Conservation (phyloP, 768 basidiomycete species). For the Phaffia tasmanica region DNA sequence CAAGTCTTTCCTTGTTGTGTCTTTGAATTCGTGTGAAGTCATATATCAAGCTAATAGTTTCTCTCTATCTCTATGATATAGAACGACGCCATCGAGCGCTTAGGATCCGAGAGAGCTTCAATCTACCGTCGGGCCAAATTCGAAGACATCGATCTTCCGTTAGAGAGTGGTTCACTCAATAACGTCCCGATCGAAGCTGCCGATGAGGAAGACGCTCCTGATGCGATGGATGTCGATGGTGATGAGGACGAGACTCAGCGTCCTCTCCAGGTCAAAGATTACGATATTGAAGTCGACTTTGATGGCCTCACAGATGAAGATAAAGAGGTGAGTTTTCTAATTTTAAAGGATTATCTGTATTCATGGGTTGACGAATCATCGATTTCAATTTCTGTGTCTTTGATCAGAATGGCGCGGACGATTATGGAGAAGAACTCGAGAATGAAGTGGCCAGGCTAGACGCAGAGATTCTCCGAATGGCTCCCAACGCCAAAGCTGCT, state of each 20-base stretch:
- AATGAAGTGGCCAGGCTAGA: constrained; percentile 57
- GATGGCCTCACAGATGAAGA: constrained; percentile 61
- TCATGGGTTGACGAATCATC: not conserved
- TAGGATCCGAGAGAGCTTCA: constrained; percentile 69
- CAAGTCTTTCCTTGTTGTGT: constrained; percentile 35
- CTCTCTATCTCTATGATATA: constrained; percentile 29
- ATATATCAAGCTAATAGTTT: not conserved
- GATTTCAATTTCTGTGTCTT: constrained; percentile 5
- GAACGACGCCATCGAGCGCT: constrained; percentile 86
- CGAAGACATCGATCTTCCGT: constrained; percentile 77
- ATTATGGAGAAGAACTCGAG: constrained; percentile 61
- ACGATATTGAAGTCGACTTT: constrained; percentile 84
- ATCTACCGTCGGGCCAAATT: constrained; percentile 85
- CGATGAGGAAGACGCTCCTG: constrained; percentile 61
- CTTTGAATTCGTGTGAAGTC: not conserved
- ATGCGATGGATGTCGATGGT: constrained; percentile 85
- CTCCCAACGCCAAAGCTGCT: constrained; percentile 93
- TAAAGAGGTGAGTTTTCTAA: constrained; percentile 45
- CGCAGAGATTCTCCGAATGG: constrained; percentile 80
- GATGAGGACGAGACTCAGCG: constrained; percentile 71
- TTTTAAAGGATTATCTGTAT: not conserved
- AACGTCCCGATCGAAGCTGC: constrained; percentile 75
- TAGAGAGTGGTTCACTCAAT: constrained; percentile 61
- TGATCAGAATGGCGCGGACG: constrained; percentile 51
- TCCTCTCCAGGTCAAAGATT: constrained; percentile 61